Percentiles rank a stretch among this genome's conserved stretches.
These are phyloP conservation scores for Teratosphaeria zuluensis DNA, from an alignment of 2,329 filamentous ascomycete species.

Conservation along the genomic window DNA sequence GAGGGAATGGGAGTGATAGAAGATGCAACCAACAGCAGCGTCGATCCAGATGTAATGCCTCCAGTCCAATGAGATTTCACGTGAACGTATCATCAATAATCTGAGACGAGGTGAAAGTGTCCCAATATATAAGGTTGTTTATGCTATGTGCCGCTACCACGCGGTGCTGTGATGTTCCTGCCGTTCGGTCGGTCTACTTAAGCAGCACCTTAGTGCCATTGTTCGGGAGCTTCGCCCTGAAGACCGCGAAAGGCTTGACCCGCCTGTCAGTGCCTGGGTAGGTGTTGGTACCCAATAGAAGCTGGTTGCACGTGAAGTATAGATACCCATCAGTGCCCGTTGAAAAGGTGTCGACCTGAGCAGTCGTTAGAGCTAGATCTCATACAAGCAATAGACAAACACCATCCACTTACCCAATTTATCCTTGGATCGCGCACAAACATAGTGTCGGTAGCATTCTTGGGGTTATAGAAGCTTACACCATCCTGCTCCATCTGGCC, in stretches of 20 bases:
- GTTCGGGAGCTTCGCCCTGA: conserved; percentile 31
- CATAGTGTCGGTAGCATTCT: conserved; percentile 33
- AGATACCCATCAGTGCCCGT: not conserved
- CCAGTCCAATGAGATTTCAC: conserved; percentile 2
- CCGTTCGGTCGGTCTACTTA: not conserved
- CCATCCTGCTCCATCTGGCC: conserved; percentile 44
- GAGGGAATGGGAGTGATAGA: conserved; percentile 12
- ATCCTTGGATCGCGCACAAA: conserved; percentile 40
- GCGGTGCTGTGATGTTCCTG: not conserved
- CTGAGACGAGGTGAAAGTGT: too few species aligned
- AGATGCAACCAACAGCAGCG: not conserved
- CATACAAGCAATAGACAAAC: conserved; percentile 31
- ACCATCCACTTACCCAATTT: conserved; percentile 41
- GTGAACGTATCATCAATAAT: too few species aligned
- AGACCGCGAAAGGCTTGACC: conserved; percentile 35
- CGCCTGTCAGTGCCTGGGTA: conserved; percentile 35
- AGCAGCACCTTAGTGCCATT: conserved; percentile 29
- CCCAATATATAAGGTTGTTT: too few species aligned
- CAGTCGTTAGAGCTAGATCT: not conserved
- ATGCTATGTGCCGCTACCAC: not conserved
- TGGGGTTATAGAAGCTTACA: conserved; percentile 37
- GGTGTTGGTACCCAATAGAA: conserved; percentile 28
- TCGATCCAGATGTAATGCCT: conserved; percentile 4
- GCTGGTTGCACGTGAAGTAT: conserved; percentile 42
- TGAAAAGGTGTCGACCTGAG: conserved; percentile 32